Evolutionary conservation across 768 basidiomycete species (phyloP).

Genomic region (Saitozyma podzolica): DNA sequence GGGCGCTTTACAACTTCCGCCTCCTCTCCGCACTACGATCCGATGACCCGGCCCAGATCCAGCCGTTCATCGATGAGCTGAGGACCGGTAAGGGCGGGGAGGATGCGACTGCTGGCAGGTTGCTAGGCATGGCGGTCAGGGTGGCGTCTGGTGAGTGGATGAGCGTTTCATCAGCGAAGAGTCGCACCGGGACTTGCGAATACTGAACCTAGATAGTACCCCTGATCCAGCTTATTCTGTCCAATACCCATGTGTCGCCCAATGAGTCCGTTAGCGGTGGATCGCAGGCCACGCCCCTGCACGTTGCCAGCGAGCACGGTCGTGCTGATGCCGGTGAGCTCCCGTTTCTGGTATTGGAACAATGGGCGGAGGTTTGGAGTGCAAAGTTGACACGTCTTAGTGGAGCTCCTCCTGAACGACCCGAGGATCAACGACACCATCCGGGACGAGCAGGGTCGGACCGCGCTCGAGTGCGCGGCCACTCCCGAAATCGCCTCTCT

Average conservation of each 20-base stretch:
- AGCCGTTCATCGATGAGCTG: slow-evolving; percentile 48
- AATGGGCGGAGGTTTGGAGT: background rate
- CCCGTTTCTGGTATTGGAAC: slow-evolving; percentile 9
- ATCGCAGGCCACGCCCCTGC: slow-evolving; percentile 28
- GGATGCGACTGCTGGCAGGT: slow-evolving; percentile 14
- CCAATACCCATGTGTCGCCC: slow-evolving; percentile 10
- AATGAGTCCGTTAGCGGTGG: slow-evolving; percentile 21
- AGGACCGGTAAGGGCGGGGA: slow-evolving; percentile 24
- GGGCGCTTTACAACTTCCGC: slow-evolving; percentile 44
- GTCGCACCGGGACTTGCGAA: too few species aligned
- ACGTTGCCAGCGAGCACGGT: slow-evolving; percentile 40
- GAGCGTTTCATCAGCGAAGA: too few species aligned
- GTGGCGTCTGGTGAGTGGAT: slow-evolving; percentile 33
- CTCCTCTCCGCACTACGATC: slow-evolving; percentile 44
- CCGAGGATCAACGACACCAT: slow-evolving; percentile 76
- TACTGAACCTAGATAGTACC: slow-evolving; percentile 16
- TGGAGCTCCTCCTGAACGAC: slow-evolving; percentile 74
- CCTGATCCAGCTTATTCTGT: slow-evolving; percentile 22
- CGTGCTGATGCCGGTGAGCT: slow-evolving; percentile 31
- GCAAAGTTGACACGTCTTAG: slow-evolving; percentile 63
- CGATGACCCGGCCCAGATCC: slow-evolving; percentile 44
- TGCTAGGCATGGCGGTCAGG: slow-evolving; percentile 37
- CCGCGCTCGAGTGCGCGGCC: slow-evolving; percentile 71
- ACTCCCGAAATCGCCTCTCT: slow-evolving; percentile 65
- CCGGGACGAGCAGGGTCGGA: slow-evolving; percentile 66